A percentile compares a stretch with the other conserved stretches of the same genome.
Conservation (phyloP, 192 early-diverging fungal genomes). For the Podila epicladia region DNA sequence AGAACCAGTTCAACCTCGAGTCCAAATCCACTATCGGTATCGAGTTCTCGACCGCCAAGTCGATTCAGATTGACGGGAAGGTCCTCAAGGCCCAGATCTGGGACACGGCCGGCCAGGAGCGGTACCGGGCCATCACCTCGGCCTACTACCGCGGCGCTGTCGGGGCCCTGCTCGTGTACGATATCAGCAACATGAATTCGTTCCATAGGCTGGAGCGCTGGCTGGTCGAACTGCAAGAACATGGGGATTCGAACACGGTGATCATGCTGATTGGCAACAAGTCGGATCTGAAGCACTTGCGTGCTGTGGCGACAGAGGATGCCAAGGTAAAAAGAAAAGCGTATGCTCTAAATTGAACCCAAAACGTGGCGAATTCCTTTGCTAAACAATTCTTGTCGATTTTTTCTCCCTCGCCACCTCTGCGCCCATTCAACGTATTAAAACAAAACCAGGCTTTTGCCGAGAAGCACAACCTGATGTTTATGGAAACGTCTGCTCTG, state of each 20-base stretch:
- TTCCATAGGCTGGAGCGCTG: constrained; percentile 90
- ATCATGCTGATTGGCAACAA: constrained; percentile 96
- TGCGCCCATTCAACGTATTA: too few species aligned
- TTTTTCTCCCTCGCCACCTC: background rate
- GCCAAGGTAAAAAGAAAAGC: constrained; percentile 54
- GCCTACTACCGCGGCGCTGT: constrained; percentile 95
- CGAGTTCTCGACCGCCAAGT: constrained; percentile 59
- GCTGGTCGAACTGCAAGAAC: constrained; percentile 92
- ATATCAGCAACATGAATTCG: constrained; percentile 65
- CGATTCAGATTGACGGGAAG: constrained; percentile 59
- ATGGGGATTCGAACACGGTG: constrained; percentile 91
- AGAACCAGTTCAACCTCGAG: constrained; percentile 64
- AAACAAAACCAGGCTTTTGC: constrained; percentile 63
- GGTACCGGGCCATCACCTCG: constrained; percentile 86
- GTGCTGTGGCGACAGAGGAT: constrained; percentile 78
- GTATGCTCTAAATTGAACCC: too few species aligned
- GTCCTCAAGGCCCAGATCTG: constrained; percentile 81
- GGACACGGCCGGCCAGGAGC: constrained; percentile 91
- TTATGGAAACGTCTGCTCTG: constrained; percentile 80
- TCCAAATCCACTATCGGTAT: constrained; percentile 64
- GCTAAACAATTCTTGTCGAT: too few species aligned
- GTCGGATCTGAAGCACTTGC: constrained; percentile 77
- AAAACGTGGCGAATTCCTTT: too few species aligned
- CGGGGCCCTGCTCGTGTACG: constrained; percentile 93
- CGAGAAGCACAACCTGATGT: constrained; percentile 78